These are phyloP conservation scores for Mycena alexandri DNA, from an alignment of 768 basidiomycete genomes.

Conservation along the genomic window DNA sequence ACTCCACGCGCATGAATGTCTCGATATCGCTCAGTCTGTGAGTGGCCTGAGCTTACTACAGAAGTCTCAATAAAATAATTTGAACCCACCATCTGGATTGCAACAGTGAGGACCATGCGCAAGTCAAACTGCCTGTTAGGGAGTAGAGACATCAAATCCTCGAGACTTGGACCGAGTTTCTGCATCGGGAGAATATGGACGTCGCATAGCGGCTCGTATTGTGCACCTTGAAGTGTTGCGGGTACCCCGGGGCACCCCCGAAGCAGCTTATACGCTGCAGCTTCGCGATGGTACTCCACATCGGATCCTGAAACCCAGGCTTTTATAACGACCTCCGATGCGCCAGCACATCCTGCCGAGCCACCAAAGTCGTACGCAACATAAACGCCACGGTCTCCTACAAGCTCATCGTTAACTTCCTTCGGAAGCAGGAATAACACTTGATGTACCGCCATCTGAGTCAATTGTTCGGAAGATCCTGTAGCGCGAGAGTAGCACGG, in stretches of 20 bases:
- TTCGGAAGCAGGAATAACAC: background rate
- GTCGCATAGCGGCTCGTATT: conserved; percentile 37
- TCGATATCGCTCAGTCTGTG: conserved; percentile 45
- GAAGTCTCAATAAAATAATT: background rate
- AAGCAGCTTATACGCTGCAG: conserved; percentile 39
- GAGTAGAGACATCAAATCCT: conserved; percentile 38
- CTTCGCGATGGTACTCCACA: conserved; percentile 44
- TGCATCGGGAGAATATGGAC: conserved; percentile 45
- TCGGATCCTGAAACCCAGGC: conserved; percentile 43
- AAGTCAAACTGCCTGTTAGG: conserved; percentile 37
- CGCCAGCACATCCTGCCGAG: conserved; percentile 40
- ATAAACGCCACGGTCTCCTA: conserved; percentile 48
- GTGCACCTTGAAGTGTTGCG: conserved; percentile 24
- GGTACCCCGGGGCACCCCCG: conserved; percentile 32
- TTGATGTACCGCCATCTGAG: conserved; percentile 41
- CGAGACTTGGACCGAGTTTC: conserved; percentile 45
- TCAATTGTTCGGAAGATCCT: conserved; percentile 45
- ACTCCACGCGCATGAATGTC: conserved; percentile 43
- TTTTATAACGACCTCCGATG: conserved; percentile 45
- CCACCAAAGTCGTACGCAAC: conserved; percentile 45
- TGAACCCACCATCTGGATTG: conserved; percentile 45
- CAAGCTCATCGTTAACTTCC: background rate
- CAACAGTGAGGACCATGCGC: conserved; percentile 44
- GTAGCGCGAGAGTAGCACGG: conserved; percentile 42
- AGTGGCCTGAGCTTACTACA: background rate